Percentiles rank a stretch among this genome's conserved stretches.
Evolutionary conservation across 345 rosid genomes (phyloP).

Genomic region (Gossypium raimondii): DNA sequence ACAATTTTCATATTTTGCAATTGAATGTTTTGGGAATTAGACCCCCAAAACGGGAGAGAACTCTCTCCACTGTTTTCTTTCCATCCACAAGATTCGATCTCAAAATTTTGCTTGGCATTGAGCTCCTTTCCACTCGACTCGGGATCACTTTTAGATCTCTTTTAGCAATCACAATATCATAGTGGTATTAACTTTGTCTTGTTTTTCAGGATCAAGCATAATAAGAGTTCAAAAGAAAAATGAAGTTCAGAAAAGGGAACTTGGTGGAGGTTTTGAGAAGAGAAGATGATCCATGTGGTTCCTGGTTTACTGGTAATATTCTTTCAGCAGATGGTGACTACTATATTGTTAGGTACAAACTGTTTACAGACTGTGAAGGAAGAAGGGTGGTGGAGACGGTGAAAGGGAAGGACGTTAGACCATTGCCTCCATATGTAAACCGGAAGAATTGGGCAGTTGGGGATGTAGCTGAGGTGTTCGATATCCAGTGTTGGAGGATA

Average conservation of each 20-base stretch:
- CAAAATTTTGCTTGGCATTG: no score
- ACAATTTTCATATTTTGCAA: not conserved
- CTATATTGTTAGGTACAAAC: conserved; percentile 27
- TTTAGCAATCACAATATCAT: not conserved
- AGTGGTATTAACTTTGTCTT: not conserved
- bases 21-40: not conserved
- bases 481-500: conserved; percentile 33
- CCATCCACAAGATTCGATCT: no score
- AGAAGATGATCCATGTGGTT: conserved; percentile 29
- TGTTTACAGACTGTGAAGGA: conserved; percentile 15
- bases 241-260: conserved; percentile 30
- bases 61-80: no score
- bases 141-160: no score
- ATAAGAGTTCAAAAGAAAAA: conserved; percentile 17
- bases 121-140: no score
- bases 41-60: no score
- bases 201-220: conserved; percentile 14
- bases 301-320: conserved; percentile 40
- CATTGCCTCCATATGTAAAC: conserved; percentile 24
- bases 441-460: conserved; percentile 35
- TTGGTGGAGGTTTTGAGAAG: conserved; percentile 34
- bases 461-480: conserved; percentile 38
- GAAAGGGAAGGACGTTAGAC: conserved; percentile 27
- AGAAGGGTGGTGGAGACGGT: conserved; percentile 26
- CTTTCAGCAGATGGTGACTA: conserved; percentile 25